A percentile compares a stretch with the other conserved stretches of the same genome.
Evolutionary conservation across 257 asterid genomes (phyloP).

Genomic region (Lycium ferocissimum): DNA sequence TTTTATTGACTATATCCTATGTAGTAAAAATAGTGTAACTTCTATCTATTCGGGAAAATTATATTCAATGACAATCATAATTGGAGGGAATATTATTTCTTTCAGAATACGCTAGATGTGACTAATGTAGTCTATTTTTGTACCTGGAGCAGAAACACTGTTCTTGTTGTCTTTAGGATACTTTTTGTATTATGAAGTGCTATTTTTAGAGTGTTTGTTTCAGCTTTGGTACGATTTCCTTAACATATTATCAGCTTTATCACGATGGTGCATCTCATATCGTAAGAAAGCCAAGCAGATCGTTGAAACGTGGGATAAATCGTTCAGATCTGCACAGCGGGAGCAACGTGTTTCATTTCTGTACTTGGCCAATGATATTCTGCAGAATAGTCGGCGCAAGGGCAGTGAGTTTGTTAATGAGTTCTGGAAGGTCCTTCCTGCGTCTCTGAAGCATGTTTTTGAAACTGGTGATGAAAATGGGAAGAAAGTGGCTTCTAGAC

Average conservation of each 20-base stretch:
- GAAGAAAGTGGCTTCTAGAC: constrained; percentile 84
- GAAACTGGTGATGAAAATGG: constrained; percentile 67
- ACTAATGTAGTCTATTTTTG: not conserved
- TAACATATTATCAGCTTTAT: constrained; percentile 74
- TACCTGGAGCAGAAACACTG: not conserved
- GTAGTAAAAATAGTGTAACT: not conserved
- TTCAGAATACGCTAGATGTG: not conserved
- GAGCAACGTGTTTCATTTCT: constrained; percentile 85
- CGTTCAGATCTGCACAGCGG: constrained; percentile 71
- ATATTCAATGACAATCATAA: not conserved
- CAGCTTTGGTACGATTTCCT: constrained; percentile 35
- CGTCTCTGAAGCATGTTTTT: constrained; percentile 66
- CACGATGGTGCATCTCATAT: constrained; percentile 85
- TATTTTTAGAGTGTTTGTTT: constrained; percentile 15
- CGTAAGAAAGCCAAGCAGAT: constrained; percentile 90
- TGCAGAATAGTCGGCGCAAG: constrained; percentile 96
- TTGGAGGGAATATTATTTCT: not conserved
- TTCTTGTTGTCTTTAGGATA: constrained; percentile 19
- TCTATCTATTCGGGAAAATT: not conserved
- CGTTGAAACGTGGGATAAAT: constrained; percentile 89
- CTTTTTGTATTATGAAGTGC: constrained; percentile 29
- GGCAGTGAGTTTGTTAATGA: constrained; percentile 97
- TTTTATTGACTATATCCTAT: not conserved
- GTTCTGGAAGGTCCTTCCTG: constrained; percentile 95
- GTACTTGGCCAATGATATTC: constrained; percentile 87